Evolutionary conservation across 257 asterid species (phyloP), one percentile per base, ranked within the genome.

Genomic region (Osmanthus fragrans): DNA sequence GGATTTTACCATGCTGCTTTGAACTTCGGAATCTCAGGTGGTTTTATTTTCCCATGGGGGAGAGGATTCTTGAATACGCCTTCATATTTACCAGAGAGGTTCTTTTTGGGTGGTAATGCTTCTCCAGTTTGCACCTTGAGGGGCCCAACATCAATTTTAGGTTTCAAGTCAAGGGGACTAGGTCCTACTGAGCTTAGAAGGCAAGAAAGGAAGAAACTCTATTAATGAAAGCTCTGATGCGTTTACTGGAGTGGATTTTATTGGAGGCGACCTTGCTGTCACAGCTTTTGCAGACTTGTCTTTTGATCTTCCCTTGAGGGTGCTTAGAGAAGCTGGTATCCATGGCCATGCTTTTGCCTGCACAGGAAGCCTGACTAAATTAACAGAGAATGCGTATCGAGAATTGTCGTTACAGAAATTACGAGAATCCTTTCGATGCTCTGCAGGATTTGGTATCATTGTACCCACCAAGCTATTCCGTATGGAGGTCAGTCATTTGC

Each of bases 131-230:
- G 97, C 88, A 79, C 97, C 79, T 84, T 94, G 86, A 87, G 92
- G 45, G 99, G 99, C 34, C 97, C 96, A 40, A 83, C 91, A 49
- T 96, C 97, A 77, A 15, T 94, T 56, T 86, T 92, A 72, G 98
- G 99, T 86, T 94, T 96, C 87, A 94, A 90, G 87, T 73, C 93
- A 42, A 85, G 99, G 86, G 98, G 98, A 32, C 64, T 96, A 81
- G 98, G 99, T 83, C 97, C 97, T 73, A 90, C 96, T 69, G 97
- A 94, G 74, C 92, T 93, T 30, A 90, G 96, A 87, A 89, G 98
- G 83, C 80, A 78, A 63, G 82, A 75, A 74, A 80, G 81, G 81
- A 79, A 94, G 86, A 76, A 76, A 80, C 86, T 71, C 88, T 32
- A 54, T 27, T 60, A 82, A 74, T 73, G 93, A 75, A 76, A 73